Evolutionary conservation across 2,329 filamentous ascomycete species (phyloP).

Genomic region (Hirsutella rhossiliensis): DNA sequence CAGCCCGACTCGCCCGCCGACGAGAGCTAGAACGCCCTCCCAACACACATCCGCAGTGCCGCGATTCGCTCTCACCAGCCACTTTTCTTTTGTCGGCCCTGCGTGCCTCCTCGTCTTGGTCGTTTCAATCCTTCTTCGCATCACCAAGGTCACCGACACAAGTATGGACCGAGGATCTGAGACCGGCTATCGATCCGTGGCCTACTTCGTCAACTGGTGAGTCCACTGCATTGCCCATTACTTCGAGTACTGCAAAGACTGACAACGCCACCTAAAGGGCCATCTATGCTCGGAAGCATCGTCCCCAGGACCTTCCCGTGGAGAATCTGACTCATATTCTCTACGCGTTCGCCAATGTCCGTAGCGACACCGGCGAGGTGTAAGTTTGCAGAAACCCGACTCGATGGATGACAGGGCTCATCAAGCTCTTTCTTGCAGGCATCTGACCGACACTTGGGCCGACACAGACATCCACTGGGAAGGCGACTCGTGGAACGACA

Average conservation of each 20-base stretch:
- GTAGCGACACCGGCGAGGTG: conserved; percentile 69
- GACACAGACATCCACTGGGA: conserved; percentile 65
- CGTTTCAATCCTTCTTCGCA: not conserved
- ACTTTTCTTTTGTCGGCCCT: not conserved
- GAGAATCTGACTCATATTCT: conserved; percentile 80
- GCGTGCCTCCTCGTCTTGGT: not conserved
- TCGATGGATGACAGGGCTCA: not conserved
- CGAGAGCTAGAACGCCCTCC: too few relatives aligned
- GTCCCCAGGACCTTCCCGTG: conserved; percentile 71
- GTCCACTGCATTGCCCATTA: not conserved
- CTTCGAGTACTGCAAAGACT: not conserved
- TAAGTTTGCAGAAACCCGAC: too few relatives aligned
- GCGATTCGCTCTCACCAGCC: not conserved
- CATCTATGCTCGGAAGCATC: conserved; percentile 75
- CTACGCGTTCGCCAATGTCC: conserved; percentile 83
- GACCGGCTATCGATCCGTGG: conserved; percentile 51
- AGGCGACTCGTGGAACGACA: conserved; percentile 57
- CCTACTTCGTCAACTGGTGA: conserved; percentile 62
- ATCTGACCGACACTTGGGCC: conserved; percentile 50
- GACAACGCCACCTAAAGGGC: conserved; percentile 35
- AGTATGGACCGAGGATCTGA: conserved; percentile 3
- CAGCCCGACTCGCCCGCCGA: too few relatives aligned
- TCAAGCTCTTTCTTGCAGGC: conserved; percentile 12
- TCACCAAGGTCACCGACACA: not conserved
- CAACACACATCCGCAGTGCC: too few relatives aligned